A percentile compares a stretch with the other conserved stretches of the same genome.
Evolutionary conservation across 805 yeast genomes (phyloP).

Genomic region (Candida railenensis): DNA sequence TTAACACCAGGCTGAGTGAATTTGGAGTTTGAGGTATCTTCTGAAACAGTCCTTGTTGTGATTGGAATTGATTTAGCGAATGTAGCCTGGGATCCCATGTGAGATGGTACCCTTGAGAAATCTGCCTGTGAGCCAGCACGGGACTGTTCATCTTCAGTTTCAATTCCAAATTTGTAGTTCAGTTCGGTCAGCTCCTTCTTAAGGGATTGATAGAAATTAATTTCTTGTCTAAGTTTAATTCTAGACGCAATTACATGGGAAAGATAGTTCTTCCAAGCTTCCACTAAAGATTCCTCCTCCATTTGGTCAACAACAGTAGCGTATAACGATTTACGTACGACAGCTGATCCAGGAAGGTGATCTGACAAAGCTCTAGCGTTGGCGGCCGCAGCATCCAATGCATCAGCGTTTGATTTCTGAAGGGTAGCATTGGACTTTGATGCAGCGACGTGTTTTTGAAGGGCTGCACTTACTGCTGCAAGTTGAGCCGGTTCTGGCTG

Average conservation of each 20-base stretch:
- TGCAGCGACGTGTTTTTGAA: constrained; percentile 28
- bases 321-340: constrained; percentile 1
- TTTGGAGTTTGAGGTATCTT: not conserved
- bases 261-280: constrained; percentile 36
- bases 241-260: constrained; percentile 33
- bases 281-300: constrained; percentile 7
- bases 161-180: constrained; percentile 4
- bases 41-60: not conserved
- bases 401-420: not conserved
- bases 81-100: not conserved
- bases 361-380: not conserved
- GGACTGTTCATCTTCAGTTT: constrained; percentile 2
- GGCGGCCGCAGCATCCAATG: not conserved
- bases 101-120: not conserved
- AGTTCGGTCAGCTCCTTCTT: constrained; percentile 3
- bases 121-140: not conserved
- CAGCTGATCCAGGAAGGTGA: not conserved
- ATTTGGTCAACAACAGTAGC: constrained; percentile 1
- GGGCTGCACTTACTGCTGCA: not conserved
- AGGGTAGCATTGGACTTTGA: constrained; percentile 11
- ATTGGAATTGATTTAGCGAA: not conserved
- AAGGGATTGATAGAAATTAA: constrained; percentile 28
- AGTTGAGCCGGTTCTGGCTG: not conserved
- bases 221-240: constrained; percentile 41
- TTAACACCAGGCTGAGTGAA: not conserved